Conservation (phyloP, 2,329 filamentous ascomycete species). For the Colletotrichum melonis region DNA sequence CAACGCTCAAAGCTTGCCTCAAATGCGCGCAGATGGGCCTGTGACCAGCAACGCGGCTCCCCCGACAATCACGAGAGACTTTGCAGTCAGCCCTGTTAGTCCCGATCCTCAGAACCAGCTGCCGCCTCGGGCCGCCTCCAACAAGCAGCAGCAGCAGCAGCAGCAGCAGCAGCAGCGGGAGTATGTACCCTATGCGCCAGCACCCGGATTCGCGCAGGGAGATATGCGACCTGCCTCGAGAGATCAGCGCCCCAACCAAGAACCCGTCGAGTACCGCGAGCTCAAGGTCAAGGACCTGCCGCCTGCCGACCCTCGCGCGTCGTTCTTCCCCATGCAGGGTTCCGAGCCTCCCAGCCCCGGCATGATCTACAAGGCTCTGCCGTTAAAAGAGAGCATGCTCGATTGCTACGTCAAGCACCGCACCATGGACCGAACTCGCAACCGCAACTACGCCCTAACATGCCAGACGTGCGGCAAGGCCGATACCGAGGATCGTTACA, state of each 20-base stretch:
- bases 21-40: constrained; percentile 35
- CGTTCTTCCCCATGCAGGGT: constrained; percentile 50
- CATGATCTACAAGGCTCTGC: constrained; percentile 53
- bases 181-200: neutral
- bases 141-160: constrained; percentile 30
- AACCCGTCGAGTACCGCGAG: constrained; percentile 50
- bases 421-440: constrained; percentile 60
- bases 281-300: constrained; percentile 46
- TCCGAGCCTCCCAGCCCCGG: constrained; percentile 44
- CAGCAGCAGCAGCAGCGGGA: constrained; percentile 24
- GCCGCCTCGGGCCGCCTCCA: constrained; percentile 48
- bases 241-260: constrained; percentile 22
- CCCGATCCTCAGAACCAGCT: constrained; percentile 40
- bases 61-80: constrained; percentile 37
- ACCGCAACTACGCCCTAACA: constrained; percentile 61
- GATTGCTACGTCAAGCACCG: constrained; percentile 61
- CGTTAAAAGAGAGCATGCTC: constrained; percentile 57
- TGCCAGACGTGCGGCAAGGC: constrained; percentile 64
- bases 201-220: constrained; percentile 1
- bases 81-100: constrained; percentile 36
- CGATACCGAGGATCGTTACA: constrained; percentile 57
- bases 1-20: constrained; percentile 39
- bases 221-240: constrained; percentile 19
- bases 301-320: constrained; percentile 48
- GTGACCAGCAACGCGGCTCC: constrained; percentile 40